Evolutionary conservation across 306 rosid species (phyloP).

Genomic region (Datisca glomerata): DNA sequence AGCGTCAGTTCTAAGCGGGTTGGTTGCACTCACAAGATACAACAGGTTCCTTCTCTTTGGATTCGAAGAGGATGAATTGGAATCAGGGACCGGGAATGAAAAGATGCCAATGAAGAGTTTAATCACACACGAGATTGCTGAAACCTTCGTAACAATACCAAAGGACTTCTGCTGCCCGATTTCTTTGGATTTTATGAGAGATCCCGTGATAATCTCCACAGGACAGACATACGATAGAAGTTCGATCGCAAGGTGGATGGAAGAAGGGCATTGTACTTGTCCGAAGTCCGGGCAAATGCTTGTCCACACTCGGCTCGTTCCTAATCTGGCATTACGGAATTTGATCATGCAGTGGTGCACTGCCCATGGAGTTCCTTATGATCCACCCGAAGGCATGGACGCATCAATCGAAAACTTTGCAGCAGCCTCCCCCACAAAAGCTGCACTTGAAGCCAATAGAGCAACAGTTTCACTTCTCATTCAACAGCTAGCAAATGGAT

Average conservation of each 20-base stretch:
- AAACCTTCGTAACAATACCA: constrained; percentile 62
- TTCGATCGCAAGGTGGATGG: constrained; percentile 83
- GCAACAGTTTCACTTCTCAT: constrained; percentile 65
- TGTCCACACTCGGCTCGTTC: constrained; percentile 44
- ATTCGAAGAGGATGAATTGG: constrained; percentile 72
- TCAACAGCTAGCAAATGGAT: constrained; percentile 54
- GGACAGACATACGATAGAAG: constrained; percentile 88
- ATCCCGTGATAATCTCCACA: constrained; percentile 71
- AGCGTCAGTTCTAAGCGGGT: constrained; percentile 64
- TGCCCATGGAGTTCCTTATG: constrained; percentile 74
- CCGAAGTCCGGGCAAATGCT: constrained; percentile 94
- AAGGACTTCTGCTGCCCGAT: constrained; percentile 82
- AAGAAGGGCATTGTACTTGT: constrained; percentile 84
- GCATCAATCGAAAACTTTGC: constrained; percentile 33
- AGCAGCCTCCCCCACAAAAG: constrained; percentile 53
- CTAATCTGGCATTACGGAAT: constrained; percentile 70
- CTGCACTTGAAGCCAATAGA: constrained; percentile 63
- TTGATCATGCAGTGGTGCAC: constrained; percentile 74
- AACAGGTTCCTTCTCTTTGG: constrained; percentile 82
- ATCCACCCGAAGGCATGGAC: constrained; percentile 43
- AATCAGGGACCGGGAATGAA: constrained; percentile 22
- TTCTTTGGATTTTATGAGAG: constrained; percentile 78
- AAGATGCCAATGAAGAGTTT: constrained; percentile 43
- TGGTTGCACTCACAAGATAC: constrained; percentile 74
- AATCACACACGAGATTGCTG: constrained; percentile 58